Evolutionary conservation across 345 rosid species (phyloP).

Genomic region (Odontarrhena argentea): DNA sequence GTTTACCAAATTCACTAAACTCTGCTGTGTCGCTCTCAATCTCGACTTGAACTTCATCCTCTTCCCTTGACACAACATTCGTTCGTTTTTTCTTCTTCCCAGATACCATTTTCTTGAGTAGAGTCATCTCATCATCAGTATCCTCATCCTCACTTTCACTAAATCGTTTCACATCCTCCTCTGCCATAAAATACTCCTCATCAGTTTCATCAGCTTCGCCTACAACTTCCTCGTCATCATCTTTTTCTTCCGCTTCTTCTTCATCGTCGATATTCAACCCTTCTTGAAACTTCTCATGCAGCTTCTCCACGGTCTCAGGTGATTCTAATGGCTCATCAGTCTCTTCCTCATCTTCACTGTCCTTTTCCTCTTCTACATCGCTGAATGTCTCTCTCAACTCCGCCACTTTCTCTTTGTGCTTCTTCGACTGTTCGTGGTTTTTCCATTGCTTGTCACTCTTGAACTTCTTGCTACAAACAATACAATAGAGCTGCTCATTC

Average conservation of each 20-base stretch:
- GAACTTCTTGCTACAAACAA: conserved; percentile 86
- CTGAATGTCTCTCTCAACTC: conserved; percentile 64
- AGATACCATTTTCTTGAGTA: conserved; percentile 72
- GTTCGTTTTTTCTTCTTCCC: conserved; percentile 55
- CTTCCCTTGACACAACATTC: conserved; percentile 40
- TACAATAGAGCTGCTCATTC: conserved; percentile 72
- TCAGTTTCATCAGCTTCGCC: conserved; percentile 41
- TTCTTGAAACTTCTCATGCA: conserved; percentile 52
- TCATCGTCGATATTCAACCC: conserved; percentile 45
- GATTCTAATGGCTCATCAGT: conserved; percentile 34
- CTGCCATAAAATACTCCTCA: conserved; percentile 44
- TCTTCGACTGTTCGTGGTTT: conserved; percentile 96
- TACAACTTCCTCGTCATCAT: conserved; percentile 31
- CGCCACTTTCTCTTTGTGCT: conserved; percentile 91
- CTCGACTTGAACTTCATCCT: conserved; percentile 44
- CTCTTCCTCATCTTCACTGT: conserved; percentile 38
- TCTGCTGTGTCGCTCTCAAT: conserved; percentile 47
- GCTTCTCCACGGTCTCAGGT: conserved; percentile 47
- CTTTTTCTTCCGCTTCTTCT: conserved; percentile 38
- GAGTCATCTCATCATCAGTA: conserved; percentile 49
- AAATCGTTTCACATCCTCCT: conserved; percentile 36
- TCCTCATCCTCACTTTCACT: conserved; percentile 45
- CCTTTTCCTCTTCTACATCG: conserved; percentile 49
- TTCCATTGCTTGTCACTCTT: conserved; percentile 96
- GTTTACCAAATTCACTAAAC: conserved; percentile 46